Evolutionary conservation across 2,329 filamentous ascomycete genomes (phyloP), one percentile per base, ranked within the genome.

Genomic region (Coleophoma crateriformis): DNA sequence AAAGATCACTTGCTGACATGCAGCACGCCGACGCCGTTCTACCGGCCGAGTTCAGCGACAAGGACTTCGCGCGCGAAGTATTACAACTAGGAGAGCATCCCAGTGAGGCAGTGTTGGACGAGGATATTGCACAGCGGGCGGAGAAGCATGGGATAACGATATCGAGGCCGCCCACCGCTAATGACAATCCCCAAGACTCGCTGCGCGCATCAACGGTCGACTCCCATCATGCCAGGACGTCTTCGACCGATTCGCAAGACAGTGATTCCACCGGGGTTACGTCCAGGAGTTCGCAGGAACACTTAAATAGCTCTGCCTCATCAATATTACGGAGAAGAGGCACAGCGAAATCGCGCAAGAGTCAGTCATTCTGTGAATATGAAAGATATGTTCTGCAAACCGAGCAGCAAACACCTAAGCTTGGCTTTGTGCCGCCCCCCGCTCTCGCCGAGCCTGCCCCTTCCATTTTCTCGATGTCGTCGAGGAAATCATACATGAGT

Each of bases 331-430:
- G 53, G 51, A 60, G 52, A 40, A 44, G 55, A 44, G 32, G 50
- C 2, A 48, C 38, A 10, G 38, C 53, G 15, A 59, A 51, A 33
- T 8, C 41, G 19, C 41, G 41, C 41, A 57, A 53, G 45, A 62
- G 57, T 34, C 37, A 61, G 32, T 64, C 61, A 4, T 64, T 65
- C 48, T 52, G 57, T 7, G 61, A 61, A 33, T 64, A 64, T 48
- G 61, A 61, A 17, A 63, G 58, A 48, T 65, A 57, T 45, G 35
- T 64, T 33, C 53, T 48, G 32, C 54, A 61, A 34, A 49, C 55
- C 32, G 58, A 56, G 15, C 50, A 50, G 35, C 49, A 57, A 43
- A 51, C 55, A 27, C 41, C 46, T 12, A 54, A 49, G 38, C 40
- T 27, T 14, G 50, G 47, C 14, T 49, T 50, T 17, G 35, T 47